A percentile compares a stretch with the other conserved stretches of the same genome.
Evolutionary conservation across 305 asterid species (phyloP).

Genomic region (Fraxinus platypoda): DNA sequence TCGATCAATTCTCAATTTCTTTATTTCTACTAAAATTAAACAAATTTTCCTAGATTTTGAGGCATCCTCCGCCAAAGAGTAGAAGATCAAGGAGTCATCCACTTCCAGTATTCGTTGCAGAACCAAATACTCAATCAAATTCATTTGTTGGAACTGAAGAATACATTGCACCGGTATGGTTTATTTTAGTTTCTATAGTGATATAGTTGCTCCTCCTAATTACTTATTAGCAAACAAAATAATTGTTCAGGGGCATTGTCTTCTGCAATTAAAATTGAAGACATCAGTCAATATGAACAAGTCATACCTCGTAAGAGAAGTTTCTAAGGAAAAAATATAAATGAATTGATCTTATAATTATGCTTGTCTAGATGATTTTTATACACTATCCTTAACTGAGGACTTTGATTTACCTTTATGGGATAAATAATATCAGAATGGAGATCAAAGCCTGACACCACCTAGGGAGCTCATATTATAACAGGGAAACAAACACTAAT

Average conservation of each 20-base stretch:
- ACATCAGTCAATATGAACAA: not conserved
- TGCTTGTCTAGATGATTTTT: not conserved
- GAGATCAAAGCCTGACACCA: not conserved
- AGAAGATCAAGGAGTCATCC: constrained; percentile 71
- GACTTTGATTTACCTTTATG: not conserved
- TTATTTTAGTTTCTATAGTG: constrained; percentile 6
- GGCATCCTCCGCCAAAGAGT: constrained; percentile 57
- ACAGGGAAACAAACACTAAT: not conserved
- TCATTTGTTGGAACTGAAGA: constrained; percentile 99
- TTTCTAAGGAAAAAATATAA: not conserved
- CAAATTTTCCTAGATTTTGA: constrained; percentile 62
- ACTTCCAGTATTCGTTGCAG: constrained; percentile 83
- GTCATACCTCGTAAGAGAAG: not conserved
- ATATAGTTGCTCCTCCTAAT: constrained; percentile 1
- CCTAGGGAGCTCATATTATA: not conserved
- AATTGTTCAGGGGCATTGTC: not conserved
- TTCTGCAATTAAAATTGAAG: not conserved
- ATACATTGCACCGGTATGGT: constrained; percentile 90
- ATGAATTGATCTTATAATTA: not conserved
- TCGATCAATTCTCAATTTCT: constrained; percentile 14
- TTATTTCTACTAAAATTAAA: constrained; percentile 9
- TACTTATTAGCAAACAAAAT: constrained; percentile 1
- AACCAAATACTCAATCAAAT: constrained; percentile 82
- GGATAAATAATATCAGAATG: not conserved
- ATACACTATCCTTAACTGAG: not conserved